Evolutionary conservation across 176 grass and related monocot genomes (phyloP).

Genomic region (Rhynchospora breviuscula): DNA sequence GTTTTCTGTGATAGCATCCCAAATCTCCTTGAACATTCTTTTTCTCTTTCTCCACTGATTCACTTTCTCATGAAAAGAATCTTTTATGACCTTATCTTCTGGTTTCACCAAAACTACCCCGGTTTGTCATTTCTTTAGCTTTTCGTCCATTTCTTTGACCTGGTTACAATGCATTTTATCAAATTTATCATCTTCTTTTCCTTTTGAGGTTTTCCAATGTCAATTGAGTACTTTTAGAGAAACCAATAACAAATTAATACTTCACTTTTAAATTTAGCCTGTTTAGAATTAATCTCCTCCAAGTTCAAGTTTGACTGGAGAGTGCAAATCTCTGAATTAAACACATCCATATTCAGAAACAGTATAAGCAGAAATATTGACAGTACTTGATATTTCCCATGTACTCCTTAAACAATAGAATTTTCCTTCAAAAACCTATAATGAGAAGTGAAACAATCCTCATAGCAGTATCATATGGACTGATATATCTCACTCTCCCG

Average conservation of each 20-base stretch:
- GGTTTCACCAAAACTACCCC: too few species aligned
- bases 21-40: too few species aligned
- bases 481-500: neutral
- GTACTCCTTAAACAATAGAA: neutral
- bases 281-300: conserved; percentile 58
- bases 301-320: conserved; percentile 89
- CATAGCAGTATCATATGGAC: neutral
- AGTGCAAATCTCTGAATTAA: conserved; percentile 57
- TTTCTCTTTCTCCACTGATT: too few species aligned
- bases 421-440: neutral
- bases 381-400: neutral
- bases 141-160: too few species aligned
- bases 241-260: neutral
- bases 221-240: neutral
- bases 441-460: neutral
- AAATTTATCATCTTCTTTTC: too few species aligned
- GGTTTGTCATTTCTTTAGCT: too few species aligned
- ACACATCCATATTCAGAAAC: conserved; percentile 5
- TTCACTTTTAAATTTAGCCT: conserved; percentile 58
- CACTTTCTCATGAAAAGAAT: too few species aligned
- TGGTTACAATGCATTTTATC: too few species aligned
- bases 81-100: too few species aligned
- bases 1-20: too few species aligned
- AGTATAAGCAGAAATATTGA: conserved; percentile 18
- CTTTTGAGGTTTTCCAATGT: too few species aligned